A percentile compares a stretch with the other conserved stretches of the same genome.
Conservation (phyloP, 83 land plant genomes). For the Diphasiastrum complanatum region DNA sequence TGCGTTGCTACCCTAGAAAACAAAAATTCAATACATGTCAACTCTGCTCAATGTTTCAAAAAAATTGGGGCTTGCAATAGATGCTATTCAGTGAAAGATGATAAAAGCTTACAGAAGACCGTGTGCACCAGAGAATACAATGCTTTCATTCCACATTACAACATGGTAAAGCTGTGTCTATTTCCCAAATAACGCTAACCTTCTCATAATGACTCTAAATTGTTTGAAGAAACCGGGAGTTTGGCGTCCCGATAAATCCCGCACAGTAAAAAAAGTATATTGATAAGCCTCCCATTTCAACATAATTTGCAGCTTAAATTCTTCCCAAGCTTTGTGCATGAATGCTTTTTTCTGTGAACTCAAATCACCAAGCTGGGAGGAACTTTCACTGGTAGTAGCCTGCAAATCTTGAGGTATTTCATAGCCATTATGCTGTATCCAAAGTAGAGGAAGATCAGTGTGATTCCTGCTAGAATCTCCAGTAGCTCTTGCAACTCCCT, state of each 20-base stretch:
- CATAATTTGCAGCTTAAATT: conserved; percentile 1
- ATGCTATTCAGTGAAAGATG: background rate
- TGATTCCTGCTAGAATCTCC: no score
- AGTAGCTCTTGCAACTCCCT: conserved; percentile 1
- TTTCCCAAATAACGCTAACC: no score
- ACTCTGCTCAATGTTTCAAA: no score
- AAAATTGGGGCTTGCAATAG: no score
- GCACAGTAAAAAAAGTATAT: background rate
- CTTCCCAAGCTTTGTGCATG: no score
- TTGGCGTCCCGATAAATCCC: conserved; percentile 6
- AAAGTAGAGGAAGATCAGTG: background rate
- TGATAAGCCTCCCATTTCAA: conserved; percentile 8
- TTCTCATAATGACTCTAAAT: no score
- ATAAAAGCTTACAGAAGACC: background rate
- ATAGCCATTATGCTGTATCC: conserved; percentile 9
- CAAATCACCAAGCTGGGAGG: no score
- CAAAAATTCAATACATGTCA: background rate
- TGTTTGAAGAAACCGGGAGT: no score
- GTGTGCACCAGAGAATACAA: background rate
- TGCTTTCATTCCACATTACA: background rate
- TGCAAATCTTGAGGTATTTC: no score
- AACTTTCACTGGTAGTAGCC: background rate
- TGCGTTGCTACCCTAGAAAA: conserved; percentile 3
- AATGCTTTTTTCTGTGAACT: background rate
- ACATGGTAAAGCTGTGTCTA: background rate